Evolutionary conservation across 805 yeast species (phyloP).

Genomic region (Ogataea allantospora): DNA sequence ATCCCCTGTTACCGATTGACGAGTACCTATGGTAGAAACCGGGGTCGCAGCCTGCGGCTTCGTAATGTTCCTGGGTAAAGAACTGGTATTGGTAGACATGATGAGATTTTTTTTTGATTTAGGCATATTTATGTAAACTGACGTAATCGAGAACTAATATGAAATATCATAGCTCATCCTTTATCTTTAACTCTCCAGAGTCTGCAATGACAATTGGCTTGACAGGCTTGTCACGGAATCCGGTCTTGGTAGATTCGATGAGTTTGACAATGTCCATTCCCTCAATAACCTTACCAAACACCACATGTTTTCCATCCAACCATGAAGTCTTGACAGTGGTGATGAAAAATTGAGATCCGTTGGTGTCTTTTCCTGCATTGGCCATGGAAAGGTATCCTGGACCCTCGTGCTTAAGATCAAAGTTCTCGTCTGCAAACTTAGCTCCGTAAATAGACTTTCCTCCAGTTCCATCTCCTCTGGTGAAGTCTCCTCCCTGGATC

Average conservation of each 20-base stretch:
- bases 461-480: slow-evolving; percentile 66
- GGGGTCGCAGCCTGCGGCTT: slow-evolving; percentile 12
- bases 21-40: slow-evolving; percentile 9
- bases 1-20: slow-evolving; percentile 26
- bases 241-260: slow-evolving; percentile 73
- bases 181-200: slow-evolving; percentile 61
- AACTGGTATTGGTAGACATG: slow-evolving; percentile 19
- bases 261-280: slow-evolving; percentile 80
- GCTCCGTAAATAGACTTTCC: slow-evolving; percentile 73
- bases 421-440: slow-evolving; percentile 69
- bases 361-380: slow-evolving; percentile 74
- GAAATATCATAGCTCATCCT: slow-evolving; percentile 18
- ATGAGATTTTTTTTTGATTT: background rate
- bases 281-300: slow-evolving; percentile 89
- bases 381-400: slow-evolving; percentile 77
- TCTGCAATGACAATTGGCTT: slow-evolving; percentile 62
- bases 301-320: slow-evolving; percentile 95
- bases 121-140: background rate
- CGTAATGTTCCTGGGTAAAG: slow-evolving; percentile 22
- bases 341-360: slow-evolving; percentile 94
- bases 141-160: slow-evolving; percentile 8
- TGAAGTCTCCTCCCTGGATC: slow-evolving; percentile 83
- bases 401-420: slow-evolving; percentile 62
- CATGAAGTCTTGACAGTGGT: slow-evolving; percentile 88
- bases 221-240: slow-evolving; percentile 68